Evolutionary conservation across 768 basidiomycete genomes (phyloP), one percentile per base, ranked within the genome.

Genomic region (Dacryopinax primogenitus): DNA sequence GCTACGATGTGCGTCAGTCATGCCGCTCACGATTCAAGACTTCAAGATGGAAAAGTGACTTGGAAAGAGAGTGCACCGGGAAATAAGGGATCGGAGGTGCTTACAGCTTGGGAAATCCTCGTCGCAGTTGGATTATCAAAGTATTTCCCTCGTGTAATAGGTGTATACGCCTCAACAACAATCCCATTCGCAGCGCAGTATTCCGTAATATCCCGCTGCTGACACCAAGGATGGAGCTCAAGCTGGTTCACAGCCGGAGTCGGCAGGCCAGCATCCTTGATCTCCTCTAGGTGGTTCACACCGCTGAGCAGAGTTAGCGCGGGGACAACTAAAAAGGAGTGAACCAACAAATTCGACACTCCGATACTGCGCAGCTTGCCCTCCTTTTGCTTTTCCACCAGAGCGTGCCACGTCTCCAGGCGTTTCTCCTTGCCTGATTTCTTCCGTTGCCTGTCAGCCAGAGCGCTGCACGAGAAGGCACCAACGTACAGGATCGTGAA

Each of bases 211-310:
- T 83, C 79, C 39, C 78, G 66, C 70, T 92, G 90, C 72, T 92
- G 91, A 74, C 88, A 92, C 66, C 86, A 73, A 1, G 76, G 76
- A 61, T 77, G 74, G 0, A 84, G 88, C 81, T 92, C 89, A 65
- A 92, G 82, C 72, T 92, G 90, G 71, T 92, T 91, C 62, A 92
- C 84, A 3, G 83, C 74, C 12, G 90, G 90, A 69, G 80, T 76
- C 65, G 83, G 82, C 47, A 82, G 77, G 1, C 86, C 86, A 0
- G 83, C 84, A 6, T 75, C 74, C 66, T 75, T 78, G 63, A 92
- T 86, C 74, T 92, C 88, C 69, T 90, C 83, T 2, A 92, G 77
- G 69, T 92, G 90, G 47, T 83, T 81, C 33, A 87, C 71, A 23
- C 81, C 81, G 69, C 89, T 91, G 44, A n/a, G 36, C 26, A 33